Conservation (phyloP, 257 asterid species). For the Przewalskia tangutica region DNA sequence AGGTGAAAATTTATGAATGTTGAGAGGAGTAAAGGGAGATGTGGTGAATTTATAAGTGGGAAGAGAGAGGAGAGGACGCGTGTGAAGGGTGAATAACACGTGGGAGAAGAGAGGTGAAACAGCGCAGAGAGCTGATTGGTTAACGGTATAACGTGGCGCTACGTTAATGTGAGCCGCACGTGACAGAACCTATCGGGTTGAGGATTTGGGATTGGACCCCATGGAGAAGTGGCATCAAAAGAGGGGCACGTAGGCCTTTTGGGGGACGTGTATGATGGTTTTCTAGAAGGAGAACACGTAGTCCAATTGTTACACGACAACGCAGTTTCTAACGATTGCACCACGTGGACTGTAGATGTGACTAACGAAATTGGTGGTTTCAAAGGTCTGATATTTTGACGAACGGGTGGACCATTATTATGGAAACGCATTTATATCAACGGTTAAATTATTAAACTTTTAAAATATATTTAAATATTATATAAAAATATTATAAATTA, state of each 20-base stretch:
- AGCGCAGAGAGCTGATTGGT: conserved; percentile 21
- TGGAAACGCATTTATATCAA: no score
- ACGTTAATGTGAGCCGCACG: conserved; percentile 16
- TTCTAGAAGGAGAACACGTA: conserved; percentile 3
- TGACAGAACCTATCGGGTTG: background rate
- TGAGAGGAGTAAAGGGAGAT: background rate
- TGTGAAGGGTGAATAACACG: conserved; percentile 24
- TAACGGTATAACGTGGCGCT: conserved; percentile 29
- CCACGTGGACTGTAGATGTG: conserved; percentile 1
- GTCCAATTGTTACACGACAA: background rate
- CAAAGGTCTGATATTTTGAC: background rate
- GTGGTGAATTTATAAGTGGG: conserved; percentile 6
- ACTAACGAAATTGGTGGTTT: background rate
- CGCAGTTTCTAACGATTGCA: background rate
- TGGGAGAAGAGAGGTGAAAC: conserved; percentile 15
- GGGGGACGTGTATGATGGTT: background rate
- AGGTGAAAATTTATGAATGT: no score
- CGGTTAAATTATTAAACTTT: no score
- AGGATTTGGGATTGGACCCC: conserved; percentile 5
- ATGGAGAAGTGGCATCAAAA: background rate
- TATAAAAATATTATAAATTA: no score
- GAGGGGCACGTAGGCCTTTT: background rate
- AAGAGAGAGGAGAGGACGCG: conserved; percentile 5
- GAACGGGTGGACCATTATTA: background rate
- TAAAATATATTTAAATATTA: no score